phyloP scores from a whole-genome alignment of 2,329 filamentous ascomycete genomes.

The Falciphora oryzae region DNA sequence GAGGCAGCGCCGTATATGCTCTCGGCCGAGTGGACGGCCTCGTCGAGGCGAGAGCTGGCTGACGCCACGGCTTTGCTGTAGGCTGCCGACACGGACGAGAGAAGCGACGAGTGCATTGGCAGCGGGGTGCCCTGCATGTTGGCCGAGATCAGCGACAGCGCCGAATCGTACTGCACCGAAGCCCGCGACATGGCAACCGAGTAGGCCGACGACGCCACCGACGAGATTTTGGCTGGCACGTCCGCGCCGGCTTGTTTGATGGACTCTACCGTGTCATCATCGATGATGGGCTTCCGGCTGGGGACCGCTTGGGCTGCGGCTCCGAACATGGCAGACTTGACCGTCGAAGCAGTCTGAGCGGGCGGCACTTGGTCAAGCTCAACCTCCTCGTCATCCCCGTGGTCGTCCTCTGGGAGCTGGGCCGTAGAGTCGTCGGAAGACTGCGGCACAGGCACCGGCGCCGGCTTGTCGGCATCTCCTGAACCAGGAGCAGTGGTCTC shows the following conservation, averaged over 20 bases:
- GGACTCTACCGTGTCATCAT: conserved; percentile 37
- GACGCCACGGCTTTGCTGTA: conserved; percentile 61
- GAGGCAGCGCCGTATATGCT: conserved; percentile 43
- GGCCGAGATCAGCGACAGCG: conserved; percentile 60
- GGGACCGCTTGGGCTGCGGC: conserved; percentile 46
- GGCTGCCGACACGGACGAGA: conserved; percentile 61
- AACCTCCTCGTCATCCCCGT: background rate
- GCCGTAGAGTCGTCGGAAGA: conserved; percentile 16
- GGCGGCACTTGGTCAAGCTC: conserved; percentile 16
- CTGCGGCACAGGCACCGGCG: conserved; percentile 10
- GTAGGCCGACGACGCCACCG: conserved; percentile 42
- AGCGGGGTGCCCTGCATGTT: conserved; percentile 64
- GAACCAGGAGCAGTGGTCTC: conserved; percentile 4
- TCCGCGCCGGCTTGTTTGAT: conserved; percentile 26
- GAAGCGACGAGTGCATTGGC: conserved; percentile 62
- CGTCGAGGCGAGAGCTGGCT: conserved; percentile 54
- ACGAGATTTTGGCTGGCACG: conserved; percentile 20
- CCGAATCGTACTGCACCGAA: conserved; percentile 61
- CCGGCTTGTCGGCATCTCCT: conserved; percentile 17
- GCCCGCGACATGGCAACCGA: conserved; percentile 59
- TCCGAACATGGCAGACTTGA: conserved; percentile 45
- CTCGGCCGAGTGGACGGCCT: conserved; percentile 46
- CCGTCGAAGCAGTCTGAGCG: conserved; percentile 22
- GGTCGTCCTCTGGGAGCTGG: conserved; percentile 17
- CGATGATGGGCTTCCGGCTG: conserved; percentile 41